Evolutionary conservation across 371 early-diverging fungal genomes (phyloP).

Genomic region (Haplosporangium sp.): DNA sequence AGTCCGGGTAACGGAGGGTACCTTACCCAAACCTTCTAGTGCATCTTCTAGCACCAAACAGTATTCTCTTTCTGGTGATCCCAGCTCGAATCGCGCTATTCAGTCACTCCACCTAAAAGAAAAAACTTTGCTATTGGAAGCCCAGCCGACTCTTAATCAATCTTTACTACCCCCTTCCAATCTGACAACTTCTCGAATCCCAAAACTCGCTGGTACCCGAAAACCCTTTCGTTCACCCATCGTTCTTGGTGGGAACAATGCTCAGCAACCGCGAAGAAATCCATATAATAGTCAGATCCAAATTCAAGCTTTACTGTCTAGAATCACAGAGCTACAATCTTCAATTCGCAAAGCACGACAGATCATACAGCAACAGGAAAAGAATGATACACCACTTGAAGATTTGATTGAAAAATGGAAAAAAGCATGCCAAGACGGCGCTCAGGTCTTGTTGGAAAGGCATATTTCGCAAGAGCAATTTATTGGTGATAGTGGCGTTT

Average conservation of each 20-base stretch:
- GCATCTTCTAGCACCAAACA: background rate
- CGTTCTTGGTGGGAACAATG: background rate
- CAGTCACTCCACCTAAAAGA: background rate
- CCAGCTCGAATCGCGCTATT: background rate
- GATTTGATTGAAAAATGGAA: slow-evolving; percentile 48
- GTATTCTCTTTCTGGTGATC: background rate
- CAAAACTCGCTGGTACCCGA: slow-evolving; percentile 4
- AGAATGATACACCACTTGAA: slow-evolving; percentile 20
- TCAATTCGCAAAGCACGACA: slow-evolving; percentile 37
- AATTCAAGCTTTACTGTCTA: slow-evolving; percentile 17
- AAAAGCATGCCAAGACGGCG: slow-evolving; percentile 41
- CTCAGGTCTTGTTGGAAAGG: slow-evolving; percentile 34
- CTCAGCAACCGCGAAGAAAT: background rate
- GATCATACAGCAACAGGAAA: slow-evolving; percentile 30
- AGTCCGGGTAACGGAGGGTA: background rate
- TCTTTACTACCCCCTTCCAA: background rate
- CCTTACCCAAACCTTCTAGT: too few relatives aligned
- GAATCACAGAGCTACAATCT: slow-evolving; percentile 27
- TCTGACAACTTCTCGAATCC: background rate
- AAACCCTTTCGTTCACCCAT: slow-evolving; percentile 31
- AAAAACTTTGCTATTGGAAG: background rate
- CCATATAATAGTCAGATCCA: slow-evolving; percentile 12
- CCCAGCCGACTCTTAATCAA: background rate
- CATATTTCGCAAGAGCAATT: slow-evolving; percentile 24
- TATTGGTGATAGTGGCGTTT: slow-evolving; percentile 12